Base-by-base conservation (phyloP, 129 eudicot genomes). In the Chrysanthemum makinoi region DNA sequence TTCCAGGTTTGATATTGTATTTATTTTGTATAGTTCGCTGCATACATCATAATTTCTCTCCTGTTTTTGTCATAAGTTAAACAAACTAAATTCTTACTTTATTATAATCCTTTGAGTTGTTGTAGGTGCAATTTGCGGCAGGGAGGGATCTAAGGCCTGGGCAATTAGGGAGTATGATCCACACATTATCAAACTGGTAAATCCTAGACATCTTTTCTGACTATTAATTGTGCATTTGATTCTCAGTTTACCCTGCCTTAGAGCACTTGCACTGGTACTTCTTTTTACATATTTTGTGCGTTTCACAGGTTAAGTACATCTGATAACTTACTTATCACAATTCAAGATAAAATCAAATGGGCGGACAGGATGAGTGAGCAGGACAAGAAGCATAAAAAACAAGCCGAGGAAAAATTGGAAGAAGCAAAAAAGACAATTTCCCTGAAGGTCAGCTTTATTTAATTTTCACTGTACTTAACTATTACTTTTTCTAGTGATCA, bases 271-370 rank as follows among this genome's bases (percentile, higher is more conserved):
- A 54, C 1, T 65, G 15, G 22, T 53, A 18, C 57, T 22, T 66
- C 35, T 11, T 17, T 43, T 66, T 51, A 57, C 62, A 47, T 67
- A 53, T 47, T 75, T 56, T 75, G 73, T 10, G 80, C 43, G 68
- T 77, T 39, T 22, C 43, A 33, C 71, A 91, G 97, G 97, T 75
- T 91, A 77, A 72, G 82, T 55, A 91, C 92, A 28, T 91, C 97
- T 13, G 97, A 91, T 68, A 75, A 82, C 66, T 82, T 88, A 44
- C 92, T 91, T 16, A 79, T 82, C 62, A 69, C 96, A 35, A 91
- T 91, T 69, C 95, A 91, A 84, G 96, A 91, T 55, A 91, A 91
- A 88, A 91, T 91, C 68, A 91, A 91, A 72, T 91, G 95, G 97
- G 97, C 95, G 2, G 96, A 88, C 83, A 59, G 66, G 18, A 91